Evolutionary conservation across 805 yeast genomes (phyloP), one percentile per base, ranked within the genome.

Genomic region (Candida gorgasii): DNA sequence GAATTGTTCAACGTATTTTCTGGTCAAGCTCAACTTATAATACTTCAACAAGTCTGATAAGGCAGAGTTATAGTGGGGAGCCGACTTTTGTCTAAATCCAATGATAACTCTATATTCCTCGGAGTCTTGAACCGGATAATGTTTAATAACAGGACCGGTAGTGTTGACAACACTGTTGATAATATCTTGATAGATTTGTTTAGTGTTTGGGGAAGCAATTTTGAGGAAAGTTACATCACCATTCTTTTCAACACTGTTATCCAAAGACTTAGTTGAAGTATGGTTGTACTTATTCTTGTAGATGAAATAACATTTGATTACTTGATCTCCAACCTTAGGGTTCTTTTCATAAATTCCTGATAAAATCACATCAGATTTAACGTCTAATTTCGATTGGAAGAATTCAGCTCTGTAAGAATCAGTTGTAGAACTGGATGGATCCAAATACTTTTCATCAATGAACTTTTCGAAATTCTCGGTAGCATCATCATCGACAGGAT

Each of bases 1-100:
- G 62, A 92, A 93, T 62, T 90, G 93, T 65, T 92, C 99, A 45
- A 93, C 89, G 61, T 90, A 93, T 68, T 89, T 89, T 63, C 97
- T 80, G 39, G 93, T 82, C 46, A 90, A 81, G 35, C 80, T 78
- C 53, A 93, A 76, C 49, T 89, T 86, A 67, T 92, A 92, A 73
- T 89, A 93, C 61, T 85, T 85, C 55, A 90, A 90, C 62, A 92
- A 75, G 49, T 90, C 86, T 39, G 88, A 78, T 48, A 92, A 75
- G 15, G 97, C 95, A 26, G 95, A 81, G 64, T 84, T 88, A 71
- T 85, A 92, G 52, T 89, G 84, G 36, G 93, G 84, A 9, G 97
- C 84, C 18, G 95, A 74, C 49, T 82, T 81, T 61, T 86, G 89
- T 54, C 83, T 85, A 70, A 78, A 92, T 35, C 96, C 98, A 56